phyloP scores from a whole-genome alignment of 1,284 basidiomycete species.

The Rhodotorula sp. region DNA sequence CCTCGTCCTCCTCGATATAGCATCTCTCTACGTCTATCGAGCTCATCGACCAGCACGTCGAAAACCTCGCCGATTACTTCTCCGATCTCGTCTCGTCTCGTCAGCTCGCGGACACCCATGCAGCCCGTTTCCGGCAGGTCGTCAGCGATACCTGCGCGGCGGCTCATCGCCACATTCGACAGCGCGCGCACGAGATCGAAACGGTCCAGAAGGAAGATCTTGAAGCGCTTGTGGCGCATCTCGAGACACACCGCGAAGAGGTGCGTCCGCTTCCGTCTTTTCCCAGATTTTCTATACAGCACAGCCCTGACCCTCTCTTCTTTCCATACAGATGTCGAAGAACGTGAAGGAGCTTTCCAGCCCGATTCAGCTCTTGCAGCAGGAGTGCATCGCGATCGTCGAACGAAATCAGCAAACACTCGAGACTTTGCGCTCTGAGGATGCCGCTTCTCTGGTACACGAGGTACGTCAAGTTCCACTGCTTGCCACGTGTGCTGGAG shows the following conservation, averaged over 20 bases:
- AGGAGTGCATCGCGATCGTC: conserved; percentile 9
- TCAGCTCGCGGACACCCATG: neutral
- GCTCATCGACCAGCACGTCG: neutral
- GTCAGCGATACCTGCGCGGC: conserved; percentile 24
- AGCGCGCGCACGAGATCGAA: neutral
- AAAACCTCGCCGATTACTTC: neutral
- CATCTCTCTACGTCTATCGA: conserved; percentile 2
- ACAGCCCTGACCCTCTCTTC: fast-evolving
- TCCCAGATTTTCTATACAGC: too few species aligned
- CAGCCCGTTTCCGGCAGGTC: conserved; percentile 14
- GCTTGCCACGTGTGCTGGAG: neutral
- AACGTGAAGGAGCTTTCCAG: conserved; percentile 3
- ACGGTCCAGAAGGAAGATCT: conserved; percentile 1
- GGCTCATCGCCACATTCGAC: conserved; percentile 4
- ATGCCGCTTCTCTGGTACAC: conserved; percentile 15
- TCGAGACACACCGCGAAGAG: conserved; percentile 7
- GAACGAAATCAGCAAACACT: conserved; percentile 11
- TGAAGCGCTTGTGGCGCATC: conserved; percentile 4
- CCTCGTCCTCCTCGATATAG: neutral
- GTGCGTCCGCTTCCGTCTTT: neutral
- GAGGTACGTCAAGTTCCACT: conserved; percentile 29
- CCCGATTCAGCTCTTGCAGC: conserved; percentile 9
- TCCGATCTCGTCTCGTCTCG: conserved; percentile 3
- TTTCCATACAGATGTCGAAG: neutral
- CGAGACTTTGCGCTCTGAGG: conserved; percentile 9